Evolutionary conservation across 257 asterid genomes (phyloP).

Genomic region (Solanum medicagineum): DNA sequence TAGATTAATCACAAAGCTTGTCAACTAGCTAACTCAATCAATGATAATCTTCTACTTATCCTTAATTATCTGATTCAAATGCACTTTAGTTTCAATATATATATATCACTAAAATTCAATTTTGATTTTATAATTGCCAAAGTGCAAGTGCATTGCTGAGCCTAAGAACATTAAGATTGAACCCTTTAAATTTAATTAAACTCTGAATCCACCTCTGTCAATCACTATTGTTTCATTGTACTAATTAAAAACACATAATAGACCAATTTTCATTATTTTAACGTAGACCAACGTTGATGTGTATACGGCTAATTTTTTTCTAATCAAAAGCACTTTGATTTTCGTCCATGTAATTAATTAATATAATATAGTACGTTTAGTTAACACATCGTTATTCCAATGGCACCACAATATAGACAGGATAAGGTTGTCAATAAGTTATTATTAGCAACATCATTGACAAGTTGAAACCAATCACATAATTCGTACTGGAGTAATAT

Average conservation of each 20-base stretch:
- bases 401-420: background rate
- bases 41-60: background rate
- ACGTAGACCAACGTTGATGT: background rate
- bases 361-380: no score
- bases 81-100: background rate
- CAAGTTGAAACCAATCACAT: background rate
- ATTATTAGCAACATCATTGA: background rate
- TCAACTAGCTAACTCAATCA: background rate
- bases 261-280: background rate
- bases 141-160: no score
- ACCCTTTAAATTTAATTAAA: background rate
- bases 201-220: fast-evolving
- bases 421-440: background rate
- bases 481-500: background rate
- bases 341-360: background rate
- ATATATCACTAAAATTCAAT: background rate
- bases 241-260: background rate
- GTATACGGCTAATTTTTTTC: background rate
- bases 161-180: no score
- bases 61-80: background rate
- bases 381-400: background rate
- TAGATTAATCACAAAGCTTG: background rate
- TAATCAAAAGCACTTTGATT: background rate
- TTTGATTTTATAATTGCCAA: no score
- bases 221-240: background rate